Conservation (phyloP, 2,329 filamentous ascomycete genomes). For the Ceratocystis lukuohia region DNA sequence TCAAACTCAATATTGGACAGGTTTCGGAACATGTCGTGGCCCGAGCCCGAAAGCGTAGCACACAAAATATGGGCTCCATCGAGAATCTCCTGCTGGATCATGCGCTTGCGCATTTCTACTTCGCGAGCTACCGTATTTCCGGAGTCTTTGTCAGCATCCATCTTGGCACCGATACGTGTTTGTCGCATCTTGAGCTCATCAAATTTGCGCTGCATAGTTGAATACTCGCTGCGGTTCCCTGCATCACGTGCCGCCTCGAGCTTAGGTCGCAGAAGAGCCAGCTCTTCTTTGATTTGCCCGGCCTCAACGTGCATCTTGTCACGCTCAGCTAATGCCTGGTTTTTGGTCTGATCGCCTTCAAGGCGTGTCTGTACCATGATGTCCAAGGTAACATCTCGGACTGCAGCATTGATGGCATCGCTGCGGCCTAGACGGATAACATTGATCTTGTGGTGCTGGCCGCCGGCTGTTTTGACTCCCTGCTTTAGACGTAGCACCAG, state of each 20-base stretch:
- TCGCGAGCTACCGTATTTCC: constrained; percentile 72
- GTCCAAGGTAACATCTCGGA: constrained; percentile 85
- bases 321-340: constrained; percentile 41
- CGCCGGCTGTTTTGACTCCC: constrained; percentile 66
- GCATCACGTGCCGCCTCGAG: constrained; percentile 53
- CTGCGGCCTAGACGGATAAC: constrained; percentile 81
- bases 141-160: constrained; percentile 76
- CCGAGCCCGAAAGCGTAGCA: constrained; percentile 85
- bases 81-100: constrained; percentile 80
- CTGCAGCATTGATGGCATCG: constrained; percentile 80
- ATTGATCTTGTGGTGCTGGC: constrained; percentile 61
- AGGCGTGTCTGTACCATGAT: constrained; percentile 72
- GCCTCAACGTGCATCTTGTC: constrained; percentile 52
- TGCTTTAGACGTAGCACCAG: constrained; percentile 82
- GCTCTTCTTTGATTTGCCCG: constrained; percentile 51
- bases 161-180: constrained; percentile 57
- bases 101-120: constrained; percentile 69
- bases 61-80: constrained; percentile 87
- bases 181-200: constrained; percentile 67
- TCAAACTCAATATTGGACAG: constrained; percentile 92
- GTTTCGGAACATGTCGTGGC: constrained; percentile 93
- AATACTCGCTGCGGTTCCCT: constrained; percentile 35
- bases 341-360: constrained; percentile 44
- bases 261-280: constrained; percentile 56
- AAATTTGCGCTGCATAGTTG: constrained; percentile 59